These are phyloP conservation scores for Xanthoconium stramineum DNA, from an alignment of 768 basidiomycete genomes.

Conservation along the genomic window DNA sequence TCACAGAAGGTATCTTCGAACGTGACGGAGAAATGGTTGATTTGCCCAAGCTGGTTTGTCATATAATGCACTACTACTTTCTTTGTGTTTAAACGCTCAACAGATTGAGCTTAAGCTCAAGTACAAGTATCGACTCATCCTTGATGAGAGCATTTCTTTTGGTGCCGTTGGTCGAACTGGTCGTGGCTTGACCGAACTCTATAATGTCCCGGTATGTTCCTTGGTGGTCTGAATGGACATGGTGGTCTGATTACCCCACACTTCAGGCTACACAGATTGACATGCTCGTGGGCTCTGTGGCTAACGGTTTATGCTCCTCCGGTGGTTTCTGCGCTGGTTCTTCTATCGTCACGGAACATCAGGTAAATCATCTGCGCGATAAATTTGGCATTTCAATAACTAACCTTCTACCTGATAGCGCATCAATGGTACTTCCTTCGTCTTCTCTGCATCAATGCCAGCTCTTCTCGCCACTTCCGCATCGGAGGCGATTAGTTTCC, in stretches of 20 bases:
- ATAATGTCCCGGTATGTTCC: conserved; percentile 78
- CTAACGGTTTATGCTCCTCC: conserved; percentile 74
- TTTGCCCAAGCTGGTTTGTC: conserved; percentile 83
- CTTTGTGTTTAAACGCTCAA: background rate
- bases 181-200: conserved; percentile 91
- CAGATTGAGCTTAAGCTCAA: conserved; percentile 93
- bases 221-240: background rate
- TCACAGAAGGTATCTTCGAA: conserved; percentile 97
- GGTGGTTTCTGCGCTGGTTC: conserved; percentile 98
- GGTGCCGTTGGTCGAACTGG: conserved; percentile 92
- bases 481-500: conserved; percentile 79
- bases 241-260: background rate
- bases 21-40: conserved; percentile 91
- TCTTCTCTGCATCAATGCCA: conserved; percentile 95
- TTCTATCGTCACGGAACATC: conserved; percentile 78
- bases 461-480: conserved; percentile 84
- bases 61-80: background rate
- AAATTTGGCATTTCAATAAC: background rate
- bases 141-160: conserved; percentile 94
- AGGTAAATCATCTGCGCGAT: conserved; percentile 42
- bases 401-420: conserved; percentile 48
- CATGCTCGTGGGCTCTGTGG: conserved; percentile 90
- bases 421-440: conserved; percentile 93
- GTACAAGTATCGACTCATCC: conserved; percentile 92
- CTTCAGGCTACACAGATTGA: conserved; percentile 81